Evolutionary conservation across 805 yeast species (phyloP).

Genomic region (Wickerhamiella sergipiensis): DNA sequence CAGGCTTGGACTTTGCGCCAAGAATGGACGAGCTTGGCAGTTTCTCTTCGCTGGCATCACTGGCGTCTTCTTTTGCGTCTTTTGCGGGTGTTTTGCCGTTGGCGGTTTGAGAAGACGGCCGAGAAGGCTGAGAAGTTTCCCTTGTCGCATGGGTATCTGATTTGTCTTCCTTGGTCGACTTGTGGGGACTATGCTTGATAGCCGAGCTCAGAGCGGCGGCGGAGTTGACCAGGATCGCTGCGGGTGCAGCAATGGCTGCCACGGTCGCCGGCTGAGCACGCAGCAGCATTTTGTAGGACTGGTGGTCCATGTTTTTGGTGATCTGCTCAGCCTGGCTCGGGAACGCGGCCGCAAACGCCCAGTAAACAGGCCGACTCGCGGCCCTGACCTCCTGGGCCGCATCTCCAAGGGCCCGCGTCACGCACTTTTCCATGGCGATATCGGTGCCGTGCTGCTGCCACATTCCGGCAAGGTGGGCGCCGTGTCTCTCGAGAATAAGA

Average conservation of each 20-base stretch:
- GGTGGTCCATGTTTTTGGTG: constrained; percentile 15
- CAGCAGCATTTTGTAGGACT: constrained; percentile 9
- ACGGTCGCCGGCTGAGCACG: background rate
- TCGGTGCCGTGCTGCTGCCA: background rate
- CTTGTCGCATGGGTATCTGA: background rate
- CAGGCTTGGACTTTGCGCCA: background rate
- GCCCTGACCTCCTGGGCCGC: constrained; percentile 74
- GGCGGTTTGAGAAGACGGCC: no score
- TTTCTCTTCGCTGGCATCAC: background rate
- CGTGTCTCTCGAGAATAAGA: constrained; percentile 35
- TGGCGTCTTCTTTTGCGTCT: background rate
- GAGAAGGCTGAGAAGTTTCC: no score
- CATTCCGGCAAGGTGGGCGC: background rate
- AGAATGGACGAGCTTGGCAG: background rate
- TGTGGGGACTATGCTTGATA: background rate
- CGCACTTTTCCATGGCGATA: constrained; percentile 37
- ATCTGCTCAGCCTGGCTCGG: constrained; percentile 37
- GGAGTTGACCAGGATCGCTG: background rate
- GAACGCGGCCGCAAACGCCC: constrained; percentile 48
- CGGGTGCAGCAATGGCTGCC: background rate
- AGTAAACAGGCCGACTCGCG: constrained; percentile 55
- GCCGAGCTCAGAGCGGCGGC: background rate
- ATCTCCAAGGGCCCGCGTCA: constrained; percentile 54
- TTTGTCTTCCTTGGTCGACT: no score
- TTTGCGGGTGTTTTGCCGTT: no score